A percentile compares a stretch with the other conserved stretches of the same genome.
These are phyloP conservation scores for Didymella pomorum DNA, from an alignment of 2,329 filamentous ascomycete species.

Conservation along the genomic window DNA sequence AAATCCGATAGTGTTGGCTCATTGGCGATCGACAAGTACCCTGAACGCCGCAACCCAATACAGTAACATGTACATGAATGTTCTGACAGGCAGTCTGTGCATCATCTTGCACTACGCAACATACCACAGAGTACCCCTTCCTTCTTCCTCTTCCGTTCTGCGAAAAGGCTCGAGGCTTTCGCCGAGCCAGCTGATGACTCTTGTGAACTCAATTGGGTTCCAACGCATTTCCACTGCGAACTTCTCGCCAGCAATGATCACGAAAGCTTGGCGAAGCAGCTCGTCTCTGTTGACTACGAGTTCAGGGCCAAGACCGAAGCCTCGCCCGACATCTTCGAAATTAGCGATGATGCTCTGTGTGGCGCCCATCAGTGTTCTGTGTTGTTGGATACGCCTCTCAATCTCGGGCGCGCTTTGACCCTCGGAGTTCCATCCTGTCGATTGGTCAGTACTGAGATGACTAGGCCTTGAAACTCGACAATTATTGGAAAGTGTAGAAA, in stretches of 20 bases:
- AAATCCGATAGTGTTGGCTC: conserved; percentile 17
- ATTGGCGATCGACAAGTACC: conserved; percentile 20
- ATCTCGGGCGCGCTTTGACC: conserved; percentile 40
- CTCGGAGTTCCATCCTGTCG: conserved; percentile 43
- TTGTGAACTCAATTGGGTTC: conserved; percentile 43
- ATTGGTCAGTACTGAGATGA: conserved; percentile 18
- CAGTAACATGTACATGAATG: conserved; percentile 20
- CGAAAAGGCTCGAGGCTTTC: conserved; percentile 40
- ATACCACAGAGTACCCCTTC: conserved; percentile 39
- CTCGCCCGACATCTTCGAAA: conserved; percentile 43
- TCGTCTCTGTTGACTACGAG: conserved; percentile 39
- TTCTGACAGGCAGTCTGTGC: conserved; percentile 19
- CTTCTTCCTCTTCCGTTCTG: conserved; percentile 40
- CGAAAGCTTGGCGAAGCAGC: conserved; percentile 44
- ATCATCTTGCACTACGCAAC: conserved; percentile 27
- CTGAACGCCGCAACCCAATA: conserved; percentile 17
- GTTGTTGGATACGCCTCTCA: conserved; percentile 45
- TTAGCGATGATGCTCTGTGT: conserved; percentile 43
- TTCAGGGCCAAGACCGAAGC: conserved; percentile 30
- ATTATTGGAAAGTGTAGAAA: conserved; percentile 4
- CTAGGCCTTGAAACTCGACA: conserved; percentile 4
- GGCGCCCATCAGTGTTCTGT: conserved; percentile 45
- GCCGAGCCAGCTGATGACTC: conserved; percentile 39
- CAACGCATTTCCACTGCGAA: conserved; percentile 45
- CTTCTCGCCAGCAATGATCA: conserved; percentile 43